Base-by-base conservation (phyloP, 2,329 filamentous ascomycete genomes). In the Aspergillus hortae region DNA sequence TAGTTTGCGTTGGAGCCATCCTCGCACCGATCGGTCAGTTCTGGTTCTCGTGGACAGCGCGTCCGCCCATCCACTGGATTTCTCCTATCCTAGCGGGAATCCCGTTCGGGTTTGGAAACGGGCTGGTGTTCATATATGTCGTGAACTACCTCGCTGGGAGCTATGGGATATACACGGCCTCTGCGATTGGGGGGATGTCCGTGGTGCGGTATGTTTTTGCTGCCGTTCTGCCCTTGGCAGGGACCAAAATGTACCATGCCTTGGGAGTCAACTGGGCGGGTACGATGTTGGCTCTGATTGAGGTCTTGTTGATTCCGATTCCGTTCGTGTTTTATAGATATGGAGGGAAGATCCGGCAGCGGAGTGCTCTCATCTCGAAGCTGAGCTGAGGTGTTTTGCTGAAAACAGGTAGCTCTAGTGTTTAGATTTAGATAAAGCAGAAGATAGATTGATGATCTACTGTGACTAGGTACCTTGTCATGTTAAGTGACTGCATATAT, bases 21-120 rank as follows among this genome's bases (percentile, higher is more conserved):
- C 73, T 87, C 2, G 82, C 85, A 0, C 86, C 89, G 0, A 68
- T 88, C 2, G 89, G 89, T 9, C 85, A 92, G 68, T 79, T 94
- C 19, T 84, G 84, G 61, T 95, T 94, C 65, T 81, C 87, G 0
- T 92, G 88, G 89, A 92, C 89, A 0, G 82, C 89, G 0, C 88
- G 88, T 0, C 70, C 68, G 0, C 77, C 81, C 2, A 86, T 91
- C 21, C 89, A 90, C 66, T 92, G 87, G 86, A 83, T 88, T 15
- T 77, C 80, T 25, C 85, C 88, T 0, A 85, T 91, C 44, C 71
- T 87, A 1, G 87, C 87, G 3, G 87, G 88, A 1, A 77, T 91
- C 10, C 87, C 85, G 0, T 92, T 90, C 58, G 87, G 87, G 10
- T 74, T 80, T 0, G 88, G 87, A 0, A 90, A 89, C 59, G 82